Percentiles rank a stretch among this genome's conserved stretches.
phyloP scores from a whole-genome alignment of 257 asterid species.

The Anisodus tanguticus region DNA sequence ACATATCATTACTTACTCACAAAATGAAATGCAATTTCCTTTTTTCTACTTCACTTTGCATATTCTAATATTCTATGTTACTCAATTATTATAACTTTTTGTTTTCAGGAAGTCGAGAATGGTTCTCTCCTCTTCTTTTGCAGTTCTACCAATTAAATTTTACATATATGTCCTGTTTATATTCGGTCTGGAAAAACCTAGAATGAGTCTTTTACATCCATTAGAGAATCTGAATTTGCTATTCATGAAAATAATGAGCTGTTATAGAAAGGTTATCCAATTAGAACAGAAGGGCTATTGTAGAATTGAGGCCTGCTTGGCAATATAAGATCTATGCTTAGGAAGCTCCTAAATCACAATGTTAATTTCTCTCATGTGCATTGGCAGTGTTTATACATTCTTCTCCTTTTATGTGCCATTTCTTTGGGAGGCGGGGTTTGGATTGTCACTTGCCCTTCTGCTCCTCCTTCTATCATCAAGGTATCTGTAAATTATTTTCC shows the following conservation, averaged over 20 bases:
- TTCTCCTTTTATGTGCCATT: conserved; percentile 8
- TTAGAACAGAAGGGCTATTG: background rate
- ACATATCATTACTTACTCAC: conserved; percentile 8
- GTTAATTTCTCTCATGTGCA: conserved; percentile 21
- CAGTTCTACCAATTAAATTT: background rate
- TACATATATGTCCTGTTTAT: background rate
- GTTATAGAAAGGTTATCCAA: background rate
- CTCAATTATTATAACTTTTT: background rate
- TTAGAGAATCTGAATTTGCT: background rate
- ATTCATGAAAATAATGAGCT: conserved; percentile 1
- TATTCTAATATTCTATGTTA: background rate
- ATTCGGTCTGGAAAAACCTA: background rate
- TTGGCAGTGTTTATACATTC: background rate
- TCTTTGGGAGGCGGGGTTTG: background rate
- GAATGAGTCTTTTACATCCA: background rate
- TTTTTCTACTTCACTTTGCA: background rate
- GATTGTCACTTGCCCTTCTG: background rate
- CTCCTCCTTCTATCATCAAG: background rate
- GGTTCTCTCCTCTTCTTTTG: conserved; percentile 26
- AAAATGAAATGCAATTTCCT: background rate
- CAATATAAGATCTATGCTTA: background rate
- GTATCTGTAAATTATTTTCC: background rate
- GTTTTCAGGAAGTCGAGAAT: conserved; percentile 12
- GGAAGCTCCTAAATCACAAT: conserved; percentile 6
- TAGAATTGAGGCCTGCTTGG: background rate